Evolutionary conservation across 352 stramenopile genomes (phyloP), one percentile per base, ranked within the genome.

Genomic region (Globisporangium emineosum): DNA sequence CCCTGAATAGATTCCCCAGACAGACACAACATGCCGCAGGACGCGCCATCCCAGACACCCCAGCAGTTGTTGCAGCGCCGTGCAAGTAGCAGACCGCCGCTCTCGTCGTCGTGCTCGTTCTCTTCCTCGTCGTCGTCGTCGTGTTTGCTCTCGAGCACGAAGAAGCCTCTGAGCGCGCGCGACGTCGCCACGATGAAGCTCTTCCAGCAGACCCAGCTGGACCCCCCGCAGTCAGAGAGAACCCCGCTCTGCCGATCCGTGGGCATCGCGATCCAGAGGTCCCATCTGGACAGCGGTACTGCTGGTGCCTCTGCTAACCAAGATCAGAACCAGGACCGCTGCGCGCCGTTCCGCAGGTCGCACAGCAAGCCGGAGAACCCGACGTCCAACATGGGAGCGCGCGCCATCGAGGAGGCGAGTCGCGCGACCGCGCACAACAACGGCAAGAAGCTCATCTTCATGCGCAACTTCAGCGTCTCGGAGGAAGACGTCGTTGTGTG

Each of bases 401-500:
- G 54, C 19, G 75, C 77, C 19, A 81, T 88, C 55, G 69, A 81
- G 23, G 69, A 75, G 21, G 73, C 83, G 62, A 79, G 71, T 57
- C 65, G 73, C 45, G 58, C 55, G n/a, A 40, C 68, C 45, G 68
- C 71, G 51, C 67, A 67, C 54, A 47, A 72, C 32, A 78, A 75
- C 67, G 68, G 68, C 59, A 76, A 81, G 67, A 85, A 83, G 47
- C 75, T 89, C 27, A 60, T 86, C 12, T 70, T 89, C 23, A 71
- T 89, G 57, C 80, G 78, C 57, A 81, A 86, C 58, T 87, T 89
- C 55, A 89, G 77, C 60, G 76, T 89, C 33, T 56, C 76, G 59
- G 80, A 89, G 60, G 62, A 87, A 65, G 78, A 89, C 68, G 71
- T 89, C 50, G 80, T 89, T 43, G 73, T 89, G 68, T 89, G 80